A percentile compares a stretch with the other conserved stretches of the same genome.
Evolutionary conservation across 176 grass and related monocot species (phyloP).

Genomic region (Oryza nivara): DNA sequence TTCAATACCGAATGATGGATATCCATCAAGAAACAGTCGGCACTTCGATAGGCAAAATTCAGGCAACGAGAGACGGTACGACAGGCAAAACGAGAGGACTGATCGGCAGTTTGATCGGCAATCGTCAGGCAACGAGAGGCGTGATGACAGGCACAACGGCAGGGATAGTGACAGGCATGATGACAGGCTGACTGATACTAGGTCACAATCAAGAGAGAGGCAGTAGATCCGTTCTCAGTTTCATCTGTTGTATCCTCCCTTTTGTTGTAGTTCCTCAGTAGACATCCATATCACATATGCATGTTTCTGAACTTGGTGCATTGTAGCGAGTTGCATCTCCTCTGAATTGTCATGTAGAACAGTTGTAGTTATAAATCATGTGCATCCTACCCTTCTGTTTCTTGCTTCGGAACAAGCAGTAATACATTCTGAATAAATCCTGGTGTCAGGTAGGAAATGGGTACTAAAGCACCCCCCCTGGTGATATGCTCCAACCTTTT

Average conservation of each 20-base stretch:
- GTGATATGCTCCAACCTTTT: not conserved
- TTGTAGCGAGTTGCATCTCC: slow-evolving; percentile 21
- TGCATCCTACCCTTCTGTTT: slow-evolving; percentile 37
- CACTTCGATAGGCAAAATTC: slow-evolving; percentile 43
- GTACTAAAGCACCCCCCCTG: not conserved
- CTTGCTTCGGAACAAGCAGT: slow-evolving; percentile 30
- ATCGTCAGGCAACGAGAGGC: slow-evolving; percentile 42
- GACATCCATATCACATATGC: slow-evolving; percentile 15
- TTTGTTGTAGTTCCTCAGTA: slow-evolving; percentile 70
- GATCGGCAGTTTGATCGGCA: slow-evolving; percentile 52
- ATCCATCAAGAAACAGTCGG: slow-evolving; percentile 36
- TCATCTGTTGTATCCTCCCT: slow-evolving; percentile 13
- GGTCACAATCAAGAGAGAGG: slow-evolving; percentile 51
- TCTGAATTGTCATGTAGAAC: slow-evolving; percentile 37
- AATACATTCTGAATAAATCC: slow-evolving; percentile 39
- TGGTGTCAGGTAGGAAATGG: slow-evolving; percentile 24
- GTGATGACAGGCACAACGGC: slow-evolving; percentile 24
- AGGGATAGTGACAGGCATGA: slow-evolving; percentile 24
- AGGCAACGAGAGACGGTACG: slow-evolving; percentile 32
- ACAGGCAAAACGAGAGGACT: slow-evolving; percentile 37
- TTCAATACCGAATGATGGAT: slow-evolving; percentile 10
- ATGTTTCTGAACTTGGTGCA: slow-evolving; percentile 36
- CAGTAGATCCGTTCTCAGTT: slow-evolving; percentile 28
- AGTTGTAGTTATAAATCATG: slow-evolving; percentile 43
- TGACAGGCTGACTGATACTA: slow-evolving; percentile 35